Conservation (phyloP, 2,329 filamentous ascomycete species). For the Cladorrhinum sp. region DNA sequence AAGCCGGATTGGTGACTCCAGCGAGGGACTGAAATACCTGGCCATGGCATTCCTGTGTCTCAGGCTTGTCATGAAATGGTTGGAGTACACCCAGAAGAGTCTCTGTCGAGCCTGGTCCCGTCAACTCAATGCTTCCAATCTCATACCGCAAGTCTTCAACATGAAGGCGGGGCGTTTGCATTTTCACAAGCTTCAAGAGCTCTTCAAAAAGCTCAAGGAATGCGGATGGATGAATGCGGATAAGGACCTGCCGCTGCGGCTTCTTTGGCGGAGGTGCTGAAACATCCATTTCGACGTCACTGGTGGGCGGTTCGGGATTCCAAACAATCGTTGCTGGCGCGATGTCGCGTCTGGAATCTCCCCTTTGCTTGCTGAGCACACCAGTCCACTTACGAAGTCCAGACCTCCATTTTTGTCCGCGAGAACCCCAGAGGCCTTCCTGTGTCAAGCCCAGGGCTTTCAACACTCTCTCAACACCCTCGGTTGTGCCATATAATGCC, state of each 20-base stretch:
- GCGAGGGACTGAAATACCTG: slow-evolving; percentile 50
- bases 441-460: slow-evolving; percentile 61
- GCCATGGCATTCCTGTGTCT: slow-evolving; percentile 40
- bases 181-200: slow-evolving; percentile 54
- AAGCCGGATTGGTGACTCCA: slow-evolving; percentile 64
- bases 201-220: slow-evolving; percentile 68
- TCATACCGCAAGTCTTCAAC: slow-evolving; percentile 70
- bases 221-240: slow-evolving; percentile 80
- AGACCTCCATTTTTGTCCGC: slow-evolving; percentile 67
- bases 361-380: slow-evolving; percentile 50
- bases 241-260: slow-evolving; percentile 49
- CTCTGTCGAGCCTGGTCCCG: slow-evolving; percentile 73
- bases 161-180: slow-evolving; percentile 58
- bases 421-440: slow-evolving; percentile 59
- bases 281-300: slow-evolving; percentile 16
- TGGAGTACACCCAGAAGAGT: slow-evolving; percentile 67
- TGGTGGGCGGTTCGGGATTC: slow-evolving; percentile 49
- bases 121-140: slow-evolving; percentile 56
- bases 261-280: slow-evolving; percentile 15
- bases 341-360: slow-evolving; percentile 55
- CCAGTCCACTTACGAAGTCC: slow-evolving; percentile 50
- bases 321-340: slow-evolving; percentile 74
- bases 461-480: slow-evolving; percentile 64
- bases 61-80: slow-evolving; percentile 40
- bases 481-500: slow-evolving; percentile 64